Evolutionary conservation across 2,329 filamentous ascomycete species (phyloP).

Genomic region (Trichoderma sp.): DNA sequence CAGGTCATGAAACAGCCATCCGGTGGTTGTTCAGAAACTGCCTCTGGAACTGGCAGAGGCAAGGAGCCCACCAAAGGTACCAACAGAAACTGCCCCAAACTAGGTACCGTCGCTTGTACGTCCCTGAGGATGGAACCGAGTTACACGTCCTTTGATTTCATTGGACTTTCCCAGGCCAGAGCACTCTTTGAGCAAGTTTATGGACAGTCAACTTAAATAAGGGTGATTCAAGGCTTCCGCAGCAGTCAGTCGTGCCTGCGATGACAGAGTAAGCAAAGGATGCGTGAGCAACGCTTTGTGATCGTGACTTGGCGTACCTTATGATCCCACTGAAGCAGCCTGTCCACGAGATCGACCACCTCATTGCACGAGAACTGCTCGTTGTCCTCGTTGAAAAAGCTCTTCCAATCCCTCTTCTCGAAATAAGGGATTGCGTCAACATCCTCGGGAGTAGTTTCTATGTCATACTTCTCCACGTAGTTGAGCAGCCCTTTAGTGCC

Average conservation of each 20-base stretch:
- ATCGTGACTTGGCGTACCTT: conserved; percentile 59
- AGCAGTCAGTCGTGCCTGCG: conserved; percentile 1
- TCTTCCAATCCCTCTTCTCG: conserved; percentile 96
- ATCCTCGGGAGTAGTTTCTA: conserved; percentile 95
- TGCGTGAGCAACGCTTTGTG: background rate
- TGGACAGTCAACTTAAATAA: background rate
- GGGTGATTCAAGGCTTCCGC: background rate
- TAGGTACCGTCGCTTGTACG: background rate
- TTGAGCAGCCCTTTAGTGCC: conserved; percentile 97
- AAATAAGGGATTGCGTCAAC: conserved; percentile 96
- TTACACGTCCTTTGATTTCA: too few relatives aligned
- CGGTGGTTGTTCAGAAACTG: conserved; percentile 43
- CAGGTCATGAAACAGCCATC: conserved; percentile 61
- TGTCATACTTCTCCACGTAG: conserved; percentile 98
- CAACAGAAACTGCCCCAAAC: too few relatives aligned
- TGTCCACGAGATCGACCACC: conserved; percentile 96
- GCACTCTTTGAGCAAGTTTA: too few relatives aligned
- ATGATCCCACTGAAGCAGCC: conserved; percentile 94
- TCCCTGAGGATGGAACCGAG: background rate
- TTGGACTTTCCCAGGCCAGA: too few relatives aligned
- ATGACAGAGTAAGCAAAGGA: background rate
- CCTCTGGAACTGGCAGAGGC: conserved; percentile 64
- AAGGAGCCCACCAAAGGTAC: conserved; percentile 64
- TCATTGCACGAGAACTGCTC: conserved; percentile 95
- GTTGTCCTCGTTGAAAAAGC: conserved; percentile 94